Percentiles rank a stretch among this genome's conserved stretches.
Conservation (phyloP, 2,329 filamentous ascomycete species). For the Fusarium piperis region DNA sequence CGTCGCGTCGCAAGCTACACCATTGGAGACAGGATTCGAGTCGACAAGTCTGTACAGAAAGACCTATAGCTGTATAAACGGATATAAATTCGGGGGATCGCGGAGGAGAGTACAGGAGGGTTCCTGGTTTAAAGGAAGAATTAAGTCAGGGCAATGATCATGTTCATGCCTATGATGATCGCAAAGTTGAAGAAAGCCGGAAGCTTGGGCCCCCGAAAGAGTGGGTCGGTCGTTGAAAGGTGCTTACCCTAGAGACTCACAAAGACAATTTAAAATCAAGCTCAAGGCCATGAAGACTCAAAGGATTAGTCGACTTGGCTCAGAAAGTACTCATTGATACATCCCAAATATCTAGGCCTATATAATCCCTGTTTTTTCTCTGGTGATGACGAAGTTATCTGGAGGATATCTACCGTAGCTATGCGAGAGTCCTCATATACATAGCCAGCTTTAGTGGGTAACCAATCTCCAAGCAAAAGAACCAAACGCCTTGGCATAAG, state of each 20-base stretch:
- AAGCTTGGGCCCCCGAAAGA: slow-evolving; percentile 26
- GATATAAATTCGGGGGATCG: too few species aligned
- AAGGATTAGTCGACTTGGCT: neutral
- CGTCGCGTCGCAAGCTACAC: slow-evolving; percentile 15
- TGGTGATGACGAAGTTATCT: neutral
- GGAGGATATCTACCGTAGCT: too few species aligned
- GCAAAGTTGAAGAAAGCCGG: slow-evolving; percentile 3
- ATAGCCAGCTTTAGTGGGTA: neutral
- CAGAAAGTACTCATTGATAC: neutral
- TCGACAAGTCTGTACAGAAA: neutral
- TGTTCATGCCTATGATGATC: neutral
- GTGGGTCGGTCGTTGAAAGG: neutral
- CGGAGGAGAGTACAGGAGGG: neutral
- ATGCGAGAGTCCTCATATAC: too few species aligned
- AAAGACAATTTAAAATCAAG: neutral
- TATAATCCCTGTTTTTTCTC: neutral
- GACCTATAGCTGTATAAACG: too few species aligned
- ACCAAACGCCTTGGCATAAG: neutral
- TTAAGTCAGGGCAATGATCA: neutral
- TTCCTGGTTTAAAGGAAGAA: neutral
- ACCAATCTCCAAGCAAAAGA: neutral
- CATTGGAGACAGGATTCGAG: slow-evolving; percentile 9
- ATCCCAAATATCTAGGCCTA: neutral
- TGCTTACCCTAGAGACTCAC: slow-evolving; percentile 18
- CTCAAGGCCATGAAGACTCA: neutral